These are phyloP conservation scores for Kazachstania kunashirensis DNA, from an alignment of 805 yeast genomes.

Conservation along the genomic window DNA sequence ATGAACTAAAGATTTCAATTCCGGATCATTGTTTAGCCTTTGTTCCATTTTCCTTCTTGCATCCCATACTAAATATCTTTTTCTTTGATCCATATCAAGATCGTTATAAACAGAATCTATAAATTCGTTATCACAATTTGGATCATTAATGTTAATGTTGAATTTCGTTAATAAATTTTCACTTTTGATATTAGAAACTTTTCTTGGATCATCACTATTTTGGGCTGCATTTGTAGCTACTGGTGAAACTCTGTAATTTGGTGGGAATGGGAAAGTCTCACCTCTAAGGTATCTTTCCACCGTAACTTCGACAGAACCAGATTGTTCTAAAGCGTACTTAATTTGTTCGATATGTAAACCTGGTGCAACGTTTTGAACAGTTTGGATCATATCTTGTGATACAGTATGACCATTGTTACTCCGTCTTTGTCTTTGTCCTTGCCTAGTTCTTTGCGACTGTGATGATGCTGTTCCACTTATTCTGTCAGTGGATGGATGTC, in stretches of 20 bases:
- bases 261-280: constrained; percentile 53
- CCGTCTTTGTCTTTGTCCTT: constrained; percentile 1
- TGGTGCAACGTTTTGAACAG: constrained; percentile 78
- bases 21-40: constrained; percentile 10
- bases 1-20: constrained; percentile 4
- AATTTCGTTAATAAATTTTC: constrained; percentile 25
- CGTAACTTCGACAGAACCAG: constrained; percentile 73
- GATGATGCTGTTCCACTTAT: not conserved
- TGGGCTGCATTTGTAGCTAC: not conserved
- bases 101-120: constrained; percentile 10
- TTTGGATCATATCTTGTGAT: constrained; percentile 64
- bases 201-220: constrained; percentile 20
- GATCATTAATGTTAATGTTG: constrained; percentile 17
- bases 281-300: constrained; percentile 59
- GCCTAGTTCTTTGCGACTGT: not conserved
- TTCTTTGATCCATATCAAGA: constrained; percentile 22
- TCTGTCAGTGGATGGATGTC: constrained; percentile 30
- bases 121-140: constrained; percentile 12
- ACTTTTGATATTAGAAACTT: constrained; percentile 23
- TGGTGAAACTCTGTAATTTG: constrained; percentile 24
- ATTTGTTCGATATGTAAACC: constrained; percentile 59
- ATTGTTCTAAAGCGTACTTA: constrained; percentile 56
- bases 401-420: constrained; percentile 27
- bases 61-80: constrained; percentile 40
- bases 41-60: constrained; percentile 51